Conservation (phyloP, 306 rosid genomes). For the Lagenaria siceraria region DNA sequence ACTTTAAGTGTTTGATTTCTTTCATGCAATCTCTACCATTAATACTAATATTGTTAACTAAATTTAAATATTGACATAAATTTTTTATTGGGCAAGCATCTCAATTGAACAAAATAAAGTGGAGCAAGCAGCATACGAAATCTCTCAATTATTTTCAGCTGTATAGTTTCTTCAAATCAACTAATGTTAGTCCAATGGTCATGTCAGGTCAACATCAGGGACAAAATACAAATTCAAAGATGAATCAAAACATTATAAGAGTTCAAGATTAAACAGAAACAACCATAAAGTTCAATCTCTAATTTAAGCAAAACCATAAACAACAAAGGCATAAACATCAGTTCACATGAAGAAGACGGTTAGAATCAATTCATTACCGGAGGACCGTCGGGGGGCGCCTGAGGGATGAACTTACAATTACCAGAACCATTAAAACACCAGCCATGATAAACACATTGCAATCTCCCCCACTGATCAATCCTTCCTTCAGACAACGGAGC, state of each 20-base stretch:
- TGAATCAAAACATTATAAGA: not conserved
- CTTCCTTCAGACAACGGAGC: constrained; percentile 95
- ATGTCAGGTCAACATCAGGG: not conserved
- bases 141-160: too few species aligned
- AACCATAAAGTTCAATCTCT: not conserved
- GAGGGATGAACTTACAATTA: constrained; percentile 80
- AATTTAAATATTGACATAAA: too few species aligned
- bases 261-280: too few species aligned
- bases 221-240: not conserved
- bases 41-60: too few species aligned
- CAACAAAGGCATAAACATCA: not conserved
- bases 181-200: not conserved
- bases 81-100: too few species aligned
- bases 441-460: constrained; percentile 94
- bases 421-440: constrained; percentile 76
- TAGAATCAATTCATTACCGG: constrained; percentile 29
- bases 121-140: too few species aligned
- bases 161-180: too few species aligned
- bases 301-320: not conserved
- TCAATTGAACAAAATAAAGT: too few species aligned
- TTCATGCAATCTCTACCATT: too few species aligned
- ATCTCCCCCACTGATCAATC: constrained; percentile 86
- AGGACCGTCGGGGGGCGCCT: constrained; percentile 72
- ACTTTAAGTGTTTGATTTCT: too few species aligned
- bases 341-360: too few species aligned